A percentile compares a stretch with the other conserved stretches of the same genome.
Evolutionary conservation across 345 rosid species (phyloP).

Genomic region (Fremontodendron californicum): DNA sequence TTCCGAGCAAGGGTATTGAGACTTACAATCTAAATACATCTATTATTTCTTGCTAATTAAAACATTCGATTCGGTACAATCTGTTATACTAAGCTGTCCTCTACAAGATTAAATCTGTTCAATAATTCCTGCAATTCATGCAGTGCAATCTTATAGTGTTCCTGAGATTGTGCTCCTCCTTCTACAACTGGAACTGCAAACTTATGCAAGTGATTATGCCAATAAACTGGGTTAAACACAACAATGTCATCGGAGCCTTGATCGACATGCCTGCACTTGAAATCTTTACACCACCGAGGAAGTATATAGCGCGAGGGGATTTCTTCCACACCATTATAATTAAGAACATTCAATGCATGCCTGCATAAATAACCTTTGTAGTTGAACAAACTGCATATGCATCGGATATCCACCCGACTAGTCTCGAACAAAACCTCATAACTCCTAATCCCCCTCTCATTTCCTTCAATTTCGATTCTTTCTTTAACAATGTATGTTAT

Average conservation of each 20-base stretch:
- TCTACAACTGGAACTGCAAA: constrained; percentile 35
- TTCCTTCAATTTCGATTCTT: constrained; percentile 38
- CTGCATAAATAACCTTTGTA: constrained; percentile 54
- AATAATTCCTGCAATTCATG: constrained; percentile 39
- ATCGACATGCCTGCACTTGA: constrained; percentile 27
- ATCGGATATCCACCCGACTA: constrained; percentile 40
- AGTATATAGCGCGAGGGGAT: constrained; percentile 44
- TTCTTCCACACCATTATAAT: constrained; percentile 43
- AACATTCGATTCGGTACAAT: constrained; percentile 3
- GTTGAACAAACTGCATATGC: constrained; percentile 60
- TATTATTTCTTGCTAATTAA: not conserved
- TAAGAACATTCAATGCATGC: constrained; percentile 56
- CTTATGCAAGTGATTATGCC: constrained; percentile 31
- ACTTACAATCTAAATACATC: not conserved
- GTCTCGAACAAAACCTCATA: constrained; percentile 48
- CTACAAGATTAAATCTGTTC: constrained; percentile 33
- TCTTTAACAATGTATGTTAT: constrained; percentile 47
- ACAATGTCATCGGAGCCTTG: constrained; percentile 21
- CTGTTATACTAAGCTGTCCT: constrained; percentile 22
- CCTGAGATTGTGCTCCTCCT: constrained; percentile 33
- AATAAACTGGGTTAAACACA: constrained; percentile 28
- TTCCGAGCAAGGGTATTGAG: not conserved
- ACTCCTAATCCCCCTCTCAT: constrained; percentile 37
- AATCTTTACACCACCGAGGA: constrained; percentile 40
- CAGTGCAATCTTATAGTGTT: constrained; percentile 37